A percentile compares a stretch with the other conserved stretches of the same genome.
These are phyloP conservation scores for Avena insularis DNA, from an alignment of 176 grass and related monocot genomes.

Conservation along the genomic window DNA sequence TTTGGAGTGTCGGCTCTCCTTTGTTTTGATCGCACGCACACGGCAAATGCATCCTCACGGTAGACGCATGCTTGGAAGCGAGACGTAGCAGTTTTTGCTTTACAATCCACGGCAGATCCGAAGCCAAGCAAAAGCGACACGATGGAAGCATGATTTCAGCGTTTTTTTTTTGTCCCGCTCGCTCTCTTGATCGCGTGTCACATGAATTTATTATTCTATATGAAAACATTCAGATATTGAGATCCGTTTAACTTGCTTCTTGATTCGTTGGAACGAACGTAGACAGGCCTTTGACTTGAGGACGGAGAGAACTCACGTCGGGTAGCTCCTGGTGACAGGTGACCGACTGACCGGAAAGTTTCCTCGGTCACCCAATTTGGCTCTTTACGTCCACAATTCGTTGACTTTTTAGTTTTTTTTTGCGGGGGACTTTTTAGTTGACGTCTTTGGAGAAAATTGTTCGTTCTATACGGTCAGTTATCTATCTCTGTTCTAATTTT, in stretches of 20 bases:
- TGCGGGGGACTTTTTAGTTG: neutral
- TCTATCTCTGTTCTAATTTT: no score
- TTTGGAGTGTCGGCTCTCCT: conserved; percentile 4
- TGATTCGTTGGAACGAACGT: neutral
- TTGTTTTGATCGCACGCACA: neutral
- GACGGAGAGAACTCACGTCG: neutral
- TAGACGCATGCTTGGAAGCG: conserved; percentile 1
- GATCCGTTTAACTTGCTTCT: neutral
- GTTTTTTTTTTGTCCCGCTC: neutral
- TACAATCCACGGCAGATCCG: neutral
- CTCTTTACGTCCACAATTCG: neutral
- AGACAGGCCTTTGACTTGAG: neutral
- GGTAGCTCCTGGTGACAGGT: neutral
- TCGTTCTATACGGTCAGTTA: no score
- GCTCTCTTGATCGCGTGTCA: neutral
- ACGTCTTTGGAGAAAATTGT: no score
- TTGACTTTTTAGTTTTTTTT: neutral
- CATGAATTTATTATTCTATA: neutral
- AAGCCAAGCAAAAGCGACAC: neutral
- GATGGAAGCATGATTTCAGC: neutral
- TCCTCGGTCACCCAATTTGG: neutral
- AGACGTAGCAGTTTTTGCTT: neutral
- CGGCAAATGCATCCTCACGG: neutral
- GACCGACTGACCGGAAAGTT: neutral
- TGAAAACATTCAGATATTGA: neutral